Base-by-base conservation (phyloP, 169 alveolate species). In the Ichthyophthirius multifiliis region DNA sequence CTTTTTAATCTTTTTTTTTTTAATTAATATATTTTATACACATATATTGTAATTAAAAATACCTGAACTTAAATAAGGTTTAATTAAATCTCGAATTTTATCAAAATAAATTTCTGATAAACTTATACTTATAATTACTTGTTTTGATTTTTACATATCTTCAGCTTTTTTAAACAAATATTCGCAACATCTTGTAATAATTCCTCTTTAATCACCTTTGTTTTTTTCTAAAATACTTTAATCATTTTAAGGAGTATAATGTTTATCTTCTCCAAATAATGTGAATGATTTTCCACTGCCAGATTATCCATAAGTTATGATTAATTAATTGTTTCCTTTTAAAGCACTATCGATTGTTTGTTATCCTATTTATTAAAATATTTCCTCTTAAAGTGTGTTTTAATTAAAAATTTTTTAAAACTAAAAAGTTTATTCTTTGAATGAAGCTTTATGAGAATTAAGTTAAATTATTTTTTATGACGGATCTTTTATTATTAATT, bases 211-310 rank as follows among this genome's bases (percentile, higher is more conserved):
- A 55, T 55, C 71, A 5, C n/a, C n/a, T n/a, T 18, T 55, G 1
- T 34, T n/a, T 27, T 27, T 55, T 27, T 48, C 84, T 34, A 62
- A 31, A n/a, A n/a, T n/a, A n/a, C 32, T 55, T 55, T 16, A 55
- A 55, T 55, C 43, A 34, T 55, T n/a, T 27, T 55, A 34, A 27
- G 31, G 31, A 27, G 31, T 13, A 55, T 55, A 55, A 27, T n/a
- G n/a, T n/a, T n/a, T n/a, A 43, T 13, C 43, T 23, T 55, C 13
- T 5, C 84, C 84, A 45, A 64, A 78, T 30, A 78, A 30, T 31
- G 84, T 63, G 45, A 31, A 78, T 43, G 78, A 64, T 44, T 78
- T 78, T 44, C 84, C 84, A 78, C 84, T 78, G 16, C 84, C 84
- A 4, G 84, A 64, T 18, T 78, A 44, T 1, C 84, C 84, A 78